These are phyloP conservation scores for Solanum chmielewskii DNA, from an alignment of 257 asterid genomes.

Conservation along the genomic window DNA sequence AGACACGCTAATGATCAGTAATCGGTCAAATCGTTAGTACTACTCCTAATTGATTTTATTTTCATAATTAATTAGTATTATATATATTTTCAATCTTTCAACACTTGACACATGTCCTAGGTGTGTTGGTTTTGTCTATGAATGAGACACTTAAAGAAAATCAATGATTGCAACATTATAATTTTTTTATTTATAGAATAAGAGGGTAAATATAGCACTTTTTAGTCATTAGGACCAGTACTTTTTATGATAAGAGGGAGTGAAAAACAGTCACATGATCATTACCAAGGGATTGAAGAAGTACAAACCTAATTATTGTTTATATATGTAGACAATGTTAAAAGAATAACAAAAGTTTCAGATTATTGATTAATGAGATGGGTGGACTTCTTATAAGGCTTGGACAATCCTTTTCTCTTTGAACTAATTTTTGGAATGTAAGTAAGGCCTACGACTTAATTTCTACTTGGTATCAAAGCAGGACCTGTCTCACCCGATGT, in stretches of 20 bases:
- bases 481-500: too few relatives aligned
- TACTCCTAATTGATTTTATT: not conserved
- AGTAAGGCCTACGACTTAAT: too few relatives aligned
- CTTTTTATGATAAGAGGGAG: not conserved
- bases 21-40: not conserved
- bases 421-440: too few relatives aligned
- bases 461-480: too few relatives aligned
- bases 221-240: not conserved
- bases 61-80: too few relatives aligned
- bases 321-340: not conserved
- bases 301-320: not conserved
- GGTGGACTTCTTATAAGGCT: accelerated
- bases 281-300: not conserved
- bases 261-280: not conserved
- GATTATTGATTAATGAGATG: too few relatives aligned
- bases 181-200: not conserved
- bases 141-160: not conserved
- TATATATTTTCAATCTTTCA: not conserved
- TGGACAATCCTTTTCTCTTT: accelerated
- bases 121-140: not conserved
- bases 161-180: not conserved
- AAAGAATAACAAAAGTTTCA: too few relatives aligned
- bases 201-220: not conserved
- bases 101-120: not conserved
- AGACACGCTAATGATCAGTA: not conserved